phyloP scores from a whole-genome alignment of 2,329 filamentous ascomycete genomes.

The Colletotrichum ledebouriae region DNA sequence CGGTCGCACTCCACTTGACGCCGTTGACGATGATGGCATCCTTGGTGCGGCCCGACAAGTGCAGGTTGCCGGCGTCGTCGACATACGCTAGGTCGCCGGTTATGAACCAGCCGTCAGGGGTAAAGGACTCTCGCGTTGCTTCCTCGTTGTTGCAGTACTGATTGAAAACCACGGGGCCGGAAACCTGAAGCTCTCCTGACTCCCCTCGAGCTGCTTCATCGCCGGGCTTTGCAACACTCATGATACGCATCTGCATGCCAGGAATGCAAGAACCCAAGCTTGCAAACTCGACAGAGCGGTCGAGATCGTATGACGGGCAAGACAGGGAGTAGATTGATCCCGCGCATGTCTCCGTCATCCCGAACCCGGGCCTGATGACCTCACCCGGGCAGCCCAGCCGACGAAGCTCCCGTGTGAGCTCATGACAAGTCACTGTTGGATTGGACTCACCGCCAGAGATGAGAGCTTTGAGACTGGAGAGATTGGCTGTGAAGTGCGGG shows the following conservation, averaged over 20 bases:
- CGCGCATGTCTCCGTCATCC: conserved; percentile 68
- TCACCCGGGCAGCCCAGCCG: conserved; percentile 49
- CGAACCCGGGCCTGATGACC: conserved; percentile 58
- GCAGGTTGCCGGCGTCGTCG: conserved; percentile 52
- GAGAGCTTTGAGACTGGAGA: conserved; percentile 50
- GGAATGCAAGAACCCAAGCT: conserved; percentile 55
- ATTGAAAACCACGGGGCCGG: conserved; percentile 72
- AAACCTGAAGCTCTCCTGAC: conserved; percentile 71
- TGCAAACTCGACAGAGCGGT: conserved; percentile 48
- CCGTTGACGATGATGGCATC: conserved; percentile 63
- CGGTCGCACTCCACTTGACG: conserved; percentile 55
- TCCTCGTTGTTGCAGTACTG: conserved; percentile 72
- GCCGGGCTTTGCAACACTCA: conserved; percentile 33
- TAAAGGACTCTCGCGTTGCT: conserved; percentile 70
- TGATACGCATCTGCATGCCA: conserved; percentile 57
- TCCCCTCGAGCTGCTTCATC: conserved; percentile 44
- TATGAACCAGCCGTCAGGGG: conserved; percentile 60
- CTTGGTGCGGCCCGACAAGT: conserved; percentile 55
- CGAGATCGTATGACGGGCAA: conserved; percentile 57
- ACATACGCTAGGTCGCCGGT: conserved; percentile 56
- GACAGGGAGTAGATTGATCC: conserved; percentile 59
- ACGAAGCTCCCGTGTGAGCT: conserved; percentile 48
- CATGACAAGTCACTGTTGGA: conserved; percentile 50
- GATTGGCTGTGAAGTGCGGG: conserved; percentile 21
- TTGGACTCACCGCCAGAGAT: conserved; percentile 63